These are phyloP conservation scores for Aspergillus nidulans DNA, from an alignment of 495 filamentous ascomycete genomes.

Conservation along the genomic window DNA sequence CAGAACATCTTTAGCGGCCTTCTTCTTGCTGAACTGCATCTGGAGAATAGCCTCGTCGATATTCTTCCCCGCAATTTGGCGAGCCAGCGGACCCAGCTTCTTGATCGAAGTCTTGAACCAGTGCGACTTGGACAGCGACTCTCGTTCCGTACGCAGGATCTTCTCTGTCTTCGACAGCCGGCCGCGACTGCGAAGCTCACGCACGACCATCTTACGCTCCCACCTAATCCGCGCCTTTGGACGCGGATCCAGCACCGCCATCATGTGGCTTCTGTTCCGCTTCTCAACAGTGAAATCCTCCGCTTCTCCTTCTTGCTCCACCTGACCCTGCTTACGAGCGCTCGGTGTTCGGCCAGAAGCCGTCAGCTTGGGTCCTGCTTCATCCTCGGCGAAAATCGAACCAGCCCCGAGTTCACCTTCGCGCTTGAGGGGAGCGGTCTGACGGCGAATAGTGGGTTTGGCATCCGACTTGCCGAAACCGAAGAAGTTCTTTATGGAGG, in stretches of 20 bases:
- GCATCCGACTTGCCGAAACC: conserved; percentile 27
- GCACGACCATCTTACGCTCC: conserved; percentile 77
- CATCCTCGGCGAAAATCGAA: conserved; percentile 44
- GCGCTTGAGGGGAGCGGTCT: conserved; percentile 28
- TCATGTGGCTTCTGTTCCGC: conserved; percentile 48
- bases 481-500: conserved; percentile 39
- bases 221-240: conserved; percentile 62
- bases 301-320: conserved; percentile 18
- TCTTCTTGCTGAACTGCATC: conserved; percentile 95
- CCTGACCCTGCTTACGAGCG: conserved; percentile 10
- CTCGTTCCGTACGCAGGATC: conserved; percentile 70
- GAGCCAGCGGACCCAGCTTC: conserved; percentile 78
- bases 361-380: conserved; percentile 20
- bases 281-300: conserved; percentile 20
- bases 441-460: conserved; percentile 28
- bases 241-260: conserved; percentile 61
- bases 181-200: conserved; percentile 62
- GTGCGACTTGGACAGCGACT: conserved; percentile 57
- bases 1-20: conserved; percentile 73
- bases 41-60: conserved; percentile 89
- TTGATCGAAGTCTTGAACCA: conserved; percentile 76
- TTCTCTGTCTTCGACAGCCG: conserved; percentile 56
- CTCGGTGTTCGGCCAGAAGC: conserved; percentile 30
- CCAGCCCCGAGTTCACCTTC: conserved; percentile 33
- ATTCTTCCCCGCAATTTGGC: conserved; percentile 86